Evolutionary conservation across 2,329 filamentous ascomycete species (phyloP).

Genomic region (Gyromitra esculenta): DNA sequence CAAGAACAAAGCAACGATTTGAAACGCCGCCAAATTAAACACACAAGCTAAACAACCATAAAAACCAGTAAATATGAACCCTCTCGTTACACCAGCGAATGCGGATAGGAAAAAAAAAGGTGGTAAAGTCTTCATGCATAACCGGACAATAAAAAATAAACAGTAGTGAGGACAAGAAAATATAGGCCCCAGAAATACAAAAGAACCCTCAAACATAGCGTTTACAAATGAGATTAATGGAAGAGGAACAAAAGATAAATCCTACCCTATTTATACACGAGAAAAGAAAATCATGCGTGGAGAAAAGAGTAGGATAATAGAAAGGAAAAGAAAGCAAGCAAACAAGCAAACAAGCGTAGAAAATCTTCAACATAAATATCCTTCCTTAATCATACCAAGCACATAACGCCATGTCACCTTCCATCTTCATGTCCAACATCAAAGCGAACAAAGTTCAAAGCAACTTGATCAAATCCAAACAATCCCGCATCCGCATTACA

Average conservation of each 20-base stretch:
- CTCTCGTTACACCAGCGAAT: conserved; percentile 52
- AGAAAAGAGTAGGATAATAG: conserved; percentile 43
- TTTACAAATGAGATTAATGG: conserved; percentile 49
- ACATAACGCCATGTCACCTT: conserved; percentile 40
- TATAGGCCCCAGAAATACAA: conserved; percentile 54
- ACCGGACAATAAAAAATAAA: conserved; percentile 45
- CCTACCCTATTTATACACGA: conserved; percentile 53
- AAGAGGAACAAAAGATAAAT: conserved; percentile 50
- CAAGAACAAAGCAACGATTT: conserved; percentile 56
- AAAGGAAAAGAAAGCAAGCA: conserved; percentile 43
- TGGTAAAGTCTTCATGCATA: conserved; percentile 46
- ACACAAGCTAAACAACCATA: conserved; percentile 30
- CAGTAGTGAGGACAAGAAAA: conserved; percentile 40
- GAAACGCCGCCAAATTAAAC: conserved; percentile 44
- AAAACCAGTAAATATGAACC: conserved; percentile 45
- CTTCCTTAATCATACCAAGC: conserved; percentile 43
- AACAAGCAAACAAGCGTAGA: conserved; percentile 11
- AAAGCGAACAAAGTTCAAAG: conserved; percentile 31
- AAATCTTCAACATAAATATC: conserved; percentile 34
- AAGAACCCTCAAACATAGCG: conserved; percentile 44
- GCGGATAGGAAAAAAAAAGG: conserved; percentile 41
- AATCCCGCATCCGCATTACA: conserved; percentile 29
- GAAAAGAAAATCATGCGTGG: conserved; percentile 42
- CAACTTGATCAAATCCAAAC: conserved; percentile 35
- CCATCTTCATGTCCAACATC: conserved; percentile 26